phyloP scores from a whole-genome alignment of 768 basidiomycete species.

The Exidia glandulosa region DNA sequence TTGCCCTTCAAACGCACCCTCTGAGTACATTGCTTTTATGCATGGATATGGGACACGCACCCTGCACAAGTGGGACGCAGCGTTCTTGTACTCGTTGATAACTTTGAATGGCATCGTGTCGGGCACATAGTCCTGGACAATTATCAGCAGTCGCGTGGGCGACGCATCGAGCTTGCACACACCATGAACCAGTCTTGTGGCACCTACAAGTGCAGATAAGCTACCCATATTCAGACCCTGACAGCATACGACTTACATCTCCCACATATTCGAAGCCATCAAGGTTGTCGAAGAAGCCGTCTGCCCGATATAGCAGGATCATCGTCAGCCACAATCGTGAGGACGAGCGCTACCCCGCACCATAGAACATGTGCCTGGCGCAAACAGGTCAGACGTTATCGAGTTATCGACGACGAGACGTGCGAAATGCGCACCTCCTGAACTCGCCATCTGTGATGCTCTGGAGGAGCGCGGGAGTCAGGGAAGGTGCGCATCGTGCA shows the following conservation, averaged over 20 bases:
- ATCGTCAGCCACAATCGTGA: too few relatives aligned
- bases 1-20: slow-evolving; percentile 34
- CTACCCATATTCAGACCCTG: slow-evolving; percentile 17
- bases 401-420: slow-evolving; percentile 4
- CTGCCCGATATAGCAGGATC: too few relatives aligned
- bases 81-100: slow-evolving; percentile 21
- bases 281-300: slow-evolving; percentile 57
- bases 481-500: background rate
- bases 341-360: background rate
- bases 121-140: slow-evolving; percentile 25
- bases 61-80: slow-evolving; percentile 18
- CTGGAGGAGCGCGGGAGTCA: background rate
- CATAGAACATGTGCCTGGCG: background rate
- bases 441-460: slow-evolving; percentile 54
- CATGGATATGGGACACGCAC: slow-evolving; percentile 8
- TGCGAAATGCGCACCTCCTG: slow-evolving; percentile 22
- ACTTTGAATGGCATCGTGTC: slow-evolving; percentile 24
- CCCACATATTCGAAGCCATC: slow-evolving; percentile 40
- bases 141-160: background rate
- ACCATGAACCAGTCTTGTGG: slow-evolving; percentile 34
- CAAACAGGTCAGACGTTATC: background rate
- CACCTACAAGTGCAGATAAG: slow-evolving; percentile 6
- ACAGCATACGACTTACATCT: too few relatives aligned
- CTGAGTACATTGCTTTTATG: background rate
- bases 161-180: slow-evolving; percentile 16